Conservation (phyloP, 148 eudicot species). For the Agrostemma githago region DNA sequence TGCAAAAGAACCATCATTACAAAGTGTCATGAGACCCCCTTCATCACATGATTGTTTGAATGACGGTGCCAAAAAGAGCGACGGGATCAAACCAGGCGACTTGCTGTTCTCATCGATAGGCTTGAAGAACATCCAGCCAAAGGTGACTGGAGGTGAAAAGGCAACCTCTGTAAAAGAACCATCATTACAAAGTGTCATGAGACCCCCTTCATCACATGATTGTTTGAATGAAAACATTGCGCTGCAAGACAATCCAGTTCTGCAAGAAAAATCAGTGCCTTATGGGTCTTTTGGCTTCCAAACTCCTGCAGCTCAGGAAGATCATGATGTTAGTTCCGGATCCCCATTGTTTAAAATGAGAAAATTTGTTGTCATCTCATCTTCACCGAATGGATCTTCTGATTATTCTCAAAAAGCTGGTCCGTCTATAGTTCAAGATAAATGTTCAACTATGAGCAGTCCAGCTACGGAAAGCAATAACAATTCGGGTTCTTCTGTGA, state of each 20-base stretch:
- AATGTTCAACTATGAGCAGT: slow-evolving; percentile 31
- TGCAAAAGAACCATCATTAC: slow-evolving; percentile 25
- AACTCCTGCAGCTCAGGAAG: slow-evolving; percentile 28
- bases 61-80: slow-evolving; percentile 32
- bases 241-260: slow-evolving; percentile 25
- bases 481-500: slow-evolving; percentile 33
- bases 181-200: slow-evolving; percentile 22
- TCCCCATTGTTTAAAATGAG: slow-evolving; percentile 39
- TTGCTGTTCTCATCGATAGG: slow-evolving; percentile 13
- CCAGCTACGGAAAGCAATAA: slow-evolving; percentile 27
- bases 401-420: slow-evolving; percentile 26
- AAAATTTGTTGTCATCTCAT: slow-evolving; percentile 26
- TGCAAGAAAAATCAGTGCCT: slow-evolving; percentile 25
- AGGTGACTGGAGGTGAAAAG: slow-evolving; percentile 26
- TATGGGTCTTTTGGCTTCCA: slow-evolving; percentile 30
- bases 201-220: slow-evolving; percentile 15
- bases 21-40: slow-evolving; percentile 17
- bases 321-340: slow-evolving; percentile 29
- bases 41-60: slow-evolving; percentile 18
- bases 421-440: slow-evolving; percentile 12
- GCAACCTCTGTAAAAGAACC: slow-evolving; percentile 26
- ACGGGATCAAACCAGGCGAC: slow-evolving; percentile 30
- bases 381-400: slow-evolving; percentile 25
- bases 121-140: slow-evolving; percentile 27
- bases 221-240: slow-evolving; percentile 26